These are phyloP conservation scores for Penicillium canescens DNA, from an alignment of 495 filamentous ascomycete species.

Conservation along the genomic window DNA sequence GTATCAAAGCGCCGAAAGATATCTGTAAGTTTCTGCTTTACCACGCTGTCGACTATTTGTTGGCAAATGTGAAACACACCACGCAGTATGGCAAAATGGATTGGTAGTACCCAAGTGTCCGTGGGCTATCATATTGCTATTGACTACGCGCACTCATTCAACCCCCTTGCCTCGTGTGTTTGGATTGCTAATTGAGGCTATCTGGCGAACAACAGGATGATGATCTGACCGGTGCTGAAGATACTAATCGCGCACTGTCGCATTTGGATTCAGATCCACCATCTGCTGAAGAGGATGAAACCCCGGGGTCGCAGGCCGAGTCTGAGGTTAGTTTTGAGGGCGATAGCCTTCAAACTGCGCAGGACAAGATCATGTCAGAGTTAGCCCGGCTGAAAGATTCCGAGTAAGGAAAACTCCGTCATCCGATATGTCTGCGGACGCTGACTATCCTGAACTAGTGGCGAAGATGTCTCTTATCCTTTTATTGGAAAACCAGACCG, in stretches of 20 bases:
- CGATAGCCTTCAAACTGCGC: constrained; percentile 73
- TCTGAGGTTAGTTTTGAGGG: constrained; percentile 57
- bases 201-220: constrained; percentile 17
- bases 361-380: constrained; percentile 74
- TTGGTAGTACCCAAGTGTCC: background rate
- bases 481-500: constrained; percentile 38
- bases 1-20: constrained; percentile 62
- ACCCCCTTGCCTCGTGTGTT: background rate
- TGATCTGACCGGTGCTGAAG: constrained; percentile 20
- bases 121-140: background rate
- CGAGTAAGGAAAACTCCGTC: constrained; percentile 43
- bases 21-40: constrained; percentile 47
- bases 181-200: background rate
- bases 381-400: constrained; percentile 63
- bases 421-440: background rate
- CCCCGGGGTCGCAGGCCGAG: constrained; percentile 40
- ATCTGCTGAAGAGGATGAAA: constrained; percentile 12
- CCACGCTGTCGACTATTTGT: background rate
- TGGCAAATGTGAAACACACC: background rate
- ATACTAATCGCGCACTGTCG: constrained; percentile 33
- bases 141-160: no score
- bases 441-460: constrained; percentile 21
- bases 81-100: background rate
- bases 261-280: constrained; percentile 36
- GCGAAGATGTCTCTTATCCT: constrained; percentile 28